These are phyloP conservation scores for Erigeron philadelphicus DNA, from an alignment of 140 eudicot genomes.

Conservation along the genomic window DNA sequence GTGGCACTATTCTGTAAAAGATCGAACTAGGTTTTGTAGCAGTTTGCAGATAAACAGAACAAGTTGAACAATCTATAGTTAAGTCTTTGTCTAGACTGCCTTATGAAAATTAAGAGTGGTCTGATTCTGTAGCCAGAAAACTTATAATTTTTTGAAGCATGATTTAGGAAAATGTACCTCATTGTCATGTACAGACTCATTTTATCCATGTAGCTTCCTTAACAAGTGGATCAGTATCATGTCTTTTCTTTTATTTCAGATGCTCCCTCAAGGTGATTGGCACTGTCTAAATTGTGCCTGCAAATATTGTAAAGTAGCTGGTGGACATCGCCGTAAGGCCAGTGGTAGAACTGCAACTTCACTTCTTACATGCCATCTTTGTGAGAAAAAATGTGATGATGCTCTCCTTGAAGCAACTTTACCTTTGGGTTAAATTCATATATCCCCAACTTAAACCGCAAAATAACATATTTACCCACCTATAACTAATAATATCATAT, in stretches of 20 bases:
- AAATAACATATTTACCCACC: no score
- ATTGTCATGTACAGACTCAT: constrained; percentile 12
- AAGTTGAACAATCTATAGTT: background rate
- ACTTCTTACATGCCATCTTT: constrained; percentile 52
- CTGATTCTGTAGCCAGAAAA: constrained; percentile 9
- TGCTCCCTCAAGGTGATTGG: constrained; percentile 94
- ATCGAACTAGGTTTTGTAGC: background rate
- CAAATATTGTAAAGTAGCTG: constrained; percentile 59
- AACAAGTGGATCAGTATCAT: constrained; percentile 19
- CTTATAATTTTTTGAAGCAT: background rate
- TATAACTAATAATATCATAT: no score
- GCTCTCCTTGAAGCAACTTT: constrained; percentile 2
- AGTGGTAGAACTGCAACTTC: constrained; percentile 29
- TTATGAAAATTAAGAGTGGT: background rate
- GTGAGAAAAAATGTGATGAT: constrained; percentile 82
- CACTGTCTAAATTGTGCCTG: constrained; percentile 87
- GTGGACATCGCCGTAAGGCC: constrained; percentile 32
- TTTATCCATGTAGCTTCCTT: constrained; percentile 12
- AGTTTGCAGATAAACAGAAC: background rate
- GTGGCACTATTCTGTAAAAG: background rate
- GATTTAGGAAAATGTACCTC: background rate
- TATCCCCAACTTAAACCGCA: no score
- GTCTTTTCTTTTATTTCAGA: constrained; percentile 43
- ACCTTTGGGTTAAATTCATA: no score
- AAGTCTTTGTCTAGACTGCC: background rate